phyloP scores from a whole-genome alignment of 2,329 filamentous ascomycete species.

The Eutypa lata region DNA sequence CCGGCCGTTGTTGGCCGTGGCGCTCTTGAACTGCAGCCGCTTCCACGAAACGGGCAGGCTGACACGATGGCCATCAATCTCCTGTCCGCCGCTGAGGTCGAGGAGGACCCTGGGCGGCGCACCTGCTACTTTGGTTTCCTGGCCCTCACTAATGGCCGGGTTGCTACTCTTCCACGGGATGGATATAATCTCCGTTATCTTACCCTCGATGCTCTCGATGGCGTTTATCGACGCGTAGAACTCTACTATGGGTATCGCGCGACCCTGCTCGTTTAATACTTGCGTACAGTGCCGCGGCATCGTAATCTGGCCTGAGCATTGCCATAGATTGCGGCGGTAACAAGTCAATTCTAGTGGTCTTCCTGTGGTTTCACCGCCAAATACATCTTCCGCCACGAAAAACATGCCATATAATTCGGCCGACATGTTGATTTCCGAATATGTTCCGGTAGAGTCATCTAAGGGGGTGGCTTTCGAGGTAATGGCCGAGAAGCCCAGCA shows the following conservation, averaged over 20 bases:
- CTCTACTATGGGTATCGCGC: conserved; percentile 72
- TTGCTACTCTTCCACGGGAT: conserved; percentile 89
- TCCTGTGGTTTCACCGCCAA: conserved; percentile 54
- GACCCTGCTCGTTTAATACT: conserved; percentile 70
- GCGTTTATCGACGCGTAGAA: conserved; percentile 80
- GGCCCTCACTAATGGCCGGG: conserved; percentile 41
- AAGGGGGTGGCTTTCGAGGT: conserved; percentile 59
- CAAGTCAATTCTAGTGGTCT: conserved; percentile 82
- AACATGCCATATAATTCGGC: conserved; percentile 87
- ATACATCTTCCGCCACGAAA: conserved; percentile 80
- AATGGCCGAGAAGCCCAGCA: conserved; percentile 70
- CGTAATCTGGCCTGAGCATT: conserved; percentile 84
- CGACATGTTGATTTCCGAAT: conserved; percentile 62
- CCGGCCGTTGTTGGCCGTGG: conserved; percentile 92
- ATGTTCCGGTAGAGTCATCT: conserved; percentile 59
- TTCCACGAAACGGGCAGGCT: conserved; percentile 90
- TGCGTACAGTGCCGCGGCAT: conserved; percentile 71
- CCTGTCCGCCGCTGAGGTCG: conserved; percentile 58
- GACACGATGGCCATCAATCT: conserved; percentile 74
- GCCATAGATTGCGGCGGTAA: conserved; percentile 91
- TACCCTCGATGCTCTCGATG: conserved; percentile 88
- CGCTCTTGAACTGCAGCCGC: conserved; percentile 89
- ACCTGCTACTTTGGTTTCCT: conserved; percentile 47
- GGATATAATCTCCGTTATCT: conserved; percentile 88
- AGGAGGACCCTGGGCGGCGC: conserved; percentile 54